These are phyloP conservation scores for Oropetium thomaeum DNA, from an alignment of 176 grass and related monocot species.

Conservation along the genomic window DNA sequence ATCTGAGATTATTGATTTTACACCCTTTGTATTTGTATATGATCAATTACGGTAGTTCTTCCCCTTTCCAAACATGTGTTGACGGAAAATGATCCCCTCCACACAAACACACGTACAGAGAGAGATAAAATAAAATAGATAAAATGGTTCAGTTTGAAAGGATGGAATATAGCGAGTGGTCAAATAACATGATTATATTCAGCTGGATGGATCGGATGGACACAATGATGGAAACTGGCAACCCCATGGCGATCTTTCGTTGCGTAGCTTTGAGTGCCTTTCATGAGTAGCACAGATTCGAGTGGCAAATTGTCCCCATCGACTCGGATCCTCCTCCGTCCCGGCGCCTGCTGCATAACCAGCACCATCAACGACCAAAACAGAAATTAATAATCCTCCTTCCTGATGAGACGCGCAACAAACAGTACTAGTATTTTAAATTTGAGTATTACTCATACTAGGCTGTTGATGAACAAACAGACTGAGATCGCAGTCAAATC, in stretches of 20 bases:
- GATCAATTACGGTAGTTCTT: not conserved
- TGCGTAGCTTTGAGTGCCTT: constrained; percentile 54
- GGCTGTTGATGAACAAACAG: not conserved
- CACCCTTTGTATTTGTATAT: not conserved
- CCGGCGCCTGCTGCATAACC: constrained; percentile 4
- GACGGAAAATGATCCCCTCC: not conserved
- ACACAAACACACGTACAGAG: not conserved
- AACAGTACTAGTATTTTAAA: not conserved
- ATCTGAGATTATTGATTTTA: not conserved
- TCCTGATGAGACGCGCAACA: not conserved
- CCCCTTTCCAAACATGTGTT: not conserved
- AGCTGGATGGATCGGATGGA: not conserved
- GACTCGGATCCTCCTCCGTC: constrained; percentile 15
- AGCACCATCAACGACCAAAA: not conserved
- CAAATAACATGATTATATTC: constrained; percentile 1
- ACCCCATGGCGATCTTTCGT: constrained; percentile 18
- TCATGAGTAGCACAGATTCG: constrained; percentile 32
- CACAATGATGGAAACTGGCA: constrained; percentile 35
- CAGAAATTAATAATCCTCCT: not conserved
- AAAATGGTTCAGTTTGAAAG: not conserved
- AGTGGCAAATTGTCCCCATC: constrained; percentile 46
- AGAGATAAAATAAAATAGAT: not conserved
- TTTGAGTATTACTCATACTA: not conserved
- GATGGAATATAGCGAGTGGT: not conserved
- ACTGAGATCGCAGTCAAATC: no score